Evolutionary conservation across 2,329 filamentous ascomycete genomes (phyloP), one percentile per base, ranked within the genome.

Genomic region (Metarhizium guizhouense): DNA sequence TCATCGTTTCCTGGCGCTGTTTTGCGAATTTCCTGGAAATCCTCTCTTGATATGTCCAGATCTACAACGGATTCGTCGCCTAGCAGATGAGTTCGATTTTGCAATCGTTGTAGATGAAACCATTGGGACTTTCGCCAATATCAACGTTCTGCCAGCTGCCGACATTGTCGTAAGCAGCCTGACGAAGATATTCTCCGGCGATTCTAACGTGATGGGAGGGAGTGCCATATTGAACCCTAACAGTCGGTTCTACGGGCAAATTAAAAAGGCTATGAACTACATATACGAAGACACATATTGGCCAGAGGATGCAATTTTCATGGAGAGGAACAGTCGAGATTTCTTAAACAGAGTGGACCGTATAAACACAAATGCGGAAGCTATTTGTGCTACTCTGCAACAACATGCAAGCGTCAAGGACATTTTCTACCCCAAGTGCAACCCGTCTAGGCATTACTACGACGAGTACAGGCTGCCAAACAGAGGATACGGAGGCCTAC

Each of bases 131-230:
- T 96, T 96, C 68, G 85, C 95, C 67, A 99, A 99, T 68, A 86
- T 96, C 64, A 90, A 97, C 67, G 90, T 99, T 4, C 80, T 99
- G 5, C 90, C 87, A 3, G 88, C 86, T 66, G 89, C 90, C 57
- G 94, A 99, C 70, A 79, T 97, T 16, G 89, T 97, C 5, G 93
- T 96, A 56, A 96, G 90, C 76, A 95, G 90, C 68, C 77, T 99
- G 57, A 97, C 94, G 51, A 99, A 99, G 71, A 87, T 97, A 54
- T 99, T 99, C 74, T 95, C 90, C 55, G 94, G 94, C 52, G 94
- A 96, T 71, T 94, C 90, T 70, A 97, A 99, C 70, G 94, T 99
- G 62, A 97, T 97, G 93, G 94, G 92, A 57, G 94, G 94, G 55
- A 88, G 86, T 60, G 73, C 79, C 49, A 81, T 86, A 54, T 67